Evolutionary conservation across 2,329 filamentous ascomycete genomes (phyloP), one percentile per base, ranked within the genome.

Genomic region (Botrytis squamosa): DNA sequence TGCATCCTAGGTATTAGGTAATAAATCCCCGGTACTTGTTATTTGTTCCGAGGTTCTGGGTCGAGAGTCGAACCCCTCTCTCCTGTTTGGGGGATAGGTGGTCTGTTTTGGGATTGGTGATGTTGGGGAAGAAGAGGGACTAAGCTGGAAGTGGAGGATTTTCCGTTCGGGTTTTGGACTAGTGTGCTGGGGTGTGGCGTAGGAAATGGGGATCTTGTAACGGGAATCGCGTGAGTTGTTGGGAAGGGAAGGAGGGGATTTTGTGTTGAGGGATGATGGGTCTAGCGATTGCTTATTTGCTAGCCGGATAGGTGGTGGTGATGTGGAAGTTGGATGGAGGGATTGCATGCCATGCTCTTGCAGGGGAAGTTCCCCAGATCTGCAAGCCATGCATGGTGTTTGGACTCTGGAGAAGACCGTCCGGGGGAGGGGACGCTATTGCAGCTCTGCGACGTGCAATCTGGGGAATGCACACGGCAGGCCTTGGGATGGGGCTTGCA

Each of bases 281-380:
- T 55, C 25, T n/a, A 14, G 49, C 2, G 18, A 29, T 55, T 29
- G 52, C n/a, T 55, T n/a, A 18, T 55, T 55, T 55, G 52, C 52
- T 55, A 16, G 6, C 14, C 7, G 5, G n/a, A 29, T 42, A 4
- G 3, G 49, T n/a, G 18, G 52, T 29, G 7, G 44, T 57, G 52
- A 3, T 18, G 14, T 29, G 52, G n/a, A 18, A 22, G 4, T 2
- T 60, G 29, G 4, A 36, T 60, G 12, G 25, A 0, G 29, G 3
- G 2, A 60, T 62, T 3, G 33, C 1, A 40, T 40, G 59, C 20
- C 0, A 40, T 40, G 59, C 4, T 36, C 29, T 36, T 40, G 33
- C 22, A 25, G 33, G 59, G 60, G 42, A 63, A 63, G 60, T 63
- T 63, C 60, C 36, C 36, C 36, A 63, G 60, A 63, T 42, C 60